These are phyloP conservation scores for Ogataea siamensis DNA, from an alignment of 805 yeast species.

Conservation along the genomic window DNA sequence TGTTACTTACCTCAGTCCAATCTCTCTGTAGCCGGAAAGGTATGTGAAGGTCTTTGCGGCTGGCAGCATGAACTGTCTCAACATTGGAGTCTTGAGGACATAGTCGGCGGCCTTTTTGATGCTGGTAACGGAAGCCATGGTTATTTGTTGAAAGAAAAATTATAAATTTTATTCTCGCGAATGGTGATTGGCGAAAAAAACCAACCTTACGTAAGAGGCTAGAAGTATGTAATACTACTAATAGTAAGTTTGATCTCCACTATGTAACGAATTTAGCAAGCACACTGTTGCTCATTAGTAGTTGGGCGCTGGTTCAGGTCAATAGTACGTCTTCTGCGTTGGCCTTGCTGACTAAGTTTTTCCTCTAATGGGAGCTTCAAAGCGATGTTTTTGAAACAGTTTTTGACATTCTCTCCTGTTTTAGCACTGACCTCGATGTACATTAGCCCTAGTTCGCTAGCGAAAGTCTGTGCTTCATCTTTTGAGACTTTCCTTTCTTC, in stretches of 20 bases:
- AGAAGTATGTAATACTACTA: not conserved
- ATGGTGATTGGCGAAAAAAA: conserved; percentile 18
- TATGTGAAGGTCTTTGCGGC: conserved; percentile 70
- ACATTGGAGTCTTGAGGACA: conserved; percentile 75
- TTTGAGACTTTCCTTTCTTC: conserved; percentile 45
- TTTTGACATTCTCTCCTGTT: conserved; percentile 49
- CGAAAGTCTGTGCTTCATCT: conserved; percentile 52
- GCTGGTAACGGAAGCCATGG: conserved; percentile 61
- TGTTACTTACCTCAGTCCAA: conserved; percentile 66
- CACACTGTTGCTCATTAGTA: conserved; percentile 34
- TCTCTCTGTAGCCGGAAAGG: conserved; percentile 87
- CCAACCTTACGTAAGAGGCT: not conserved
- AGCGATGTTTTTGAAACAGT: conserved; percentile 51
- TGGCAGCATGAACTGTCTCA: conserved; percentile 76
- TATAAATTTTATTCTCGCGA: conserved; percentile 20
- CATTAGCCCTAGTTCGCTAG: conserved; percentile 48
- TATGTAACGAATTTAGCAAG: conserved; percentile 19
- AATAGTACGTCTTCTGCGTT: conserved; percentile 27
- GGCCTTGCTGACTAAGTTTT: conserved; percentile 22
- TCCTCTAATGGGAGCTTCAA: conserved; percentile 39
- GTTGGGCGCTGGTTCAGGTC: conserved; percentile 33
- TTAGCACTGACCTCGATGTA: conserved; percentile 60
- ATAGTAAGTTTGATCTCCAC: too few species aligned
- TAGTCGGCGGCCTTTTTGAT: conserved; percentile 73
- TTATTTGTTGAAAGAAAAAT: conserved; percentile 7